phyloP scores from a whole-genome alignment of 331 rosid species.

The Telfairia occidentalis region DNA sequence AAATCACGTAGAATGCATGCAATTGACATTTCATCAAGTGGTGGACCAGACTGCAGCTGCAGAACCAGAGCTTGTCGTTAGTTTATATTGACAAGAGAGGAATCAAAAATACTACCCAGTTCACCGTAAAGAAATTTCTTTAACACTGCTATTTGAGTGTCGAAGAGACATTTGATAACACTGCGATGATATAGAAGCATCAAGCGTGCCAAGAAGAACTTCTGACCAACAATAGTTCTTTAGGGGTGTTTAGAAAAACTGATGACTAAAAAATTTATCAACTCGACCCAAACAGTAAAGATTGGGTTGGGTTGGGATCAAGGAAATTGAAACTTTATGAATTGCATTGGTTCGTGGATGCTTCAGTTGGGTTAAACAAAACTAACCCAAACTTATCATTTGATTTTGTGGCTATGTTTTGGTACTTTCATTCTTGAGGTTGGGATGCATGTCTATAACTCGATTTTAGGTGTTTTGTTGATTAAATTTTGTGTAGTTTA shows the following conservation, averaged over 20 bases:
- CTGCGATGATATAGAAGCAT: not conserved
- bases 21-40: conserved; percentile 89
- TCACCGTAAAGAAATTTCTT: not conserved
- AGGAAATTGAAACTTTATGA: not conserved
- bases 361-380: not conserved
- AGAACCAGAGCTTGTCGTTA: conserved; percentile 22
- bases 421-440: not conserved
- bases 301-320: not conserved
- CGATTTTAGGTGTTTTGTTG: not conserved
- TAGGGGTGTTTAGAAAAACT: not conserved
- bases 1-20: conserved; percentile 87
- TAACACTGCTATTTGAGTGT: not conserved
- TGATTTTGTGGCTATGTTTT: not conserved
- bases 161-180: not conserved
- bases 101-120: not conserved
- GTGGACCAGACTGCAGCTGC: conserved; percentile 94
- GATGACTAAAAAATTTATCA: not conserved
- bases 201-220: not conserved
- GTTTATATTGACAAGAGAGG: conserved; percentile 2
- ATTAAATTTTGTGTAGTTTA: not conserved
- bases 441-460: not conserved
- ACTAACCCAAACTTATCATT: not conserved
- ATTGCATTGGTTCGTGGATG: not conserved
- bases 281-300: not conserved
- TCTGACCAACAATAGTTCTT: not conserved